These are phyloP conservation scores for Balakata baccata DNA, from an alignment of 345 rosid species.

Conservation along the genomic window DNA sequence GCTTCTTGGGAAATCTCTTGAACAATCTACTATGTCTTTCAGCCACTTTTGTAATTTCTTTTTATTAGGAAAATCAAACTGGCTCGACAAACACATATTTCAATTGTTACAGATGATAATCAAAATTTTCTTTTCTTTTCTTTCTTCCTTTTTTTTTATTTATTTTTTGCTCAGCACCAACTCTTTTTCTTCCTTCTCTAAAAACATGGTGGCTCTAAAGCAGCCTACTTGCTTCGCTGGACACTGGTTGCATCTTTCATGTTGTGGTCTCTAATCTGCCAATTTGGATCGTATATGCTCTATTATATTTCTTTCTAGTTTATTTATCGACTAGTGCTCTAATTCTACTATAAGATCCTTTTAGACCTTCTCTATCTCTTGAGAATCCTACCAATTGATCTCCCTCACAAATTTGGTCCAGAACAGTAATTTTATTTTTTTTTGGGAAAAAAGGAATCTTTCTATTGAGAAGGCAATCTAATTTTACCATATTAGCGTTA, in stretches of 20 bases:
- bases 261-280: constrained; percentile 1
- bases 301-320: constrained; percentile 12
- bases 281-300: constrained; percentile 5
- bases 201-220: background rate
- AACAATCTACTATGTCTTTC: background rate
- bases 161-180: background rate
- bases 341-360: background rate
- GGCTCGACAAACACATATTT: background rate
- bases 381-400: background rate
- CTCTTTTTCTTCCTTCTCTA: background rate
- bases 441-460: background rate
- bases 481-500: background rate
- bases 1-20: constrained; percentile 11
- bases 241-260: background rate
- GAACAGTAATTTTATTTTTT: background rate
- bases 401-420: background rate
- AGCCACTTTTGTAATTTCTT: background rate
- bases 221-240: background rate
- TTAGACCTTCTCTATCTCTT: background rate
- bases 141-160: background rate
- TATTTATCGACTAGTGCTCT: background rate
- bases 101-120: background rate
- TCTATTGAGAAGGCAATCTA: too few relatives aligned
- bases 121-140: too few relatives aligned
- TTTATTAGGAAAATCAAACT: background rate